phyloP scores from a whole-genome alignment of 441 rosid species.

The Mallotus japonicus region DNA sequence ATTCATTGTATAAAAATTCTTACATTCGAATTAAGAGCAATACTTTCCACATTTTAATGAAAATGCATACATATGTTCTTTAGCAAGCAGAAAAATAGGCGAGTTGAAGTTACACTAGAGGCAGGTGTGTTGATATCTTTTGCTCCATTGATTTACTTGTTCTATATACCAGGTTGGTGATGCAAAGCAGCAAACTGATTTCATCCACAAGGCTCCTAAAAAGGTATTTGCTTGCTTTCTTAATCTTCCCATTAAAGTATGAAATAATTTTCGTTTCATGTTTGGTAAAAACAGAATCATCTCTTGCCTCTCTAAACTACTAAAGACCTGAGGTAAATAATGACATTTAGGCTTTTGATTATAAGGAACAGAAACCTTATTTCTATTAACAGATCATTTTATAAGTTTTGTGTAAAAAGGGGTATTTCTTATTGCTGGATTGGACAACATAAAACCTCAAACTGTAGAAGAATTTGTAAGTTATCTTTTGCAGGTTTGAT shows the following conservation, averaged over 20 bases:
- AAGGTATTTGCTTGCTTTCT: conserved; percentile 45
- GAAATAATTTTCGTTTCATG: not conserved
- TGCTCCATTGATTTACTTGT: conserved; percentile 1
- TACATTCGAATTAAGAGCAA: not conserved
- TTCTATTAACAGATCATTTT: not conserved
- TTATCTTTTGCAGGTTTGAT: not conserved
- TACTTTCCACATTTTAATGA: not conserved
- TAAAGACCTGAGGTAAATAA: not conserved
- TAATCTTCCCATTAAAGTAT: not conserved
- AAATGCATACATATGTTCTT: not conserved
- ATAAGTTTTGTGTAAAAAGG: not conserved
- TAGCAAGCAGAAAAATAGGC: not conserved
- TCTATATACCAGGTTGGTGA: conserved; percentile 56
- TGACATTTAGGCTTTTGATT: too few relatives aligned
- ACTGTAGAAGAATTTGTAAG: not conserved
- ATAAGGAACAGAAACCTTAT: too few relatives aligned
- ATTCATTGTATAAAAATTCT: not conserved
- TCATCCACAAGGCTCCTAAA: conserved; percentile 75
- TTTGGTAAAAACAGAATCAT: not conserved
- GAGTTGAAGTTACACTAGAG: not conserved
- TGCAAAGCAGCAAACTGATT: conserved; percentile 57
- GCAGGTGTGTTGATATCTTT: not conserved
- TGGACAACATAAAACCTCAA: not conserved
- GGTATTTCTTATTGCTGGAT: not conserved
- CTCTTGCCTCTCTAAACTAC: not conserved